phyloP scores from a whole-genome alignment of 148 eudicot species.

The Suaeda aralocaspica region DNA sequence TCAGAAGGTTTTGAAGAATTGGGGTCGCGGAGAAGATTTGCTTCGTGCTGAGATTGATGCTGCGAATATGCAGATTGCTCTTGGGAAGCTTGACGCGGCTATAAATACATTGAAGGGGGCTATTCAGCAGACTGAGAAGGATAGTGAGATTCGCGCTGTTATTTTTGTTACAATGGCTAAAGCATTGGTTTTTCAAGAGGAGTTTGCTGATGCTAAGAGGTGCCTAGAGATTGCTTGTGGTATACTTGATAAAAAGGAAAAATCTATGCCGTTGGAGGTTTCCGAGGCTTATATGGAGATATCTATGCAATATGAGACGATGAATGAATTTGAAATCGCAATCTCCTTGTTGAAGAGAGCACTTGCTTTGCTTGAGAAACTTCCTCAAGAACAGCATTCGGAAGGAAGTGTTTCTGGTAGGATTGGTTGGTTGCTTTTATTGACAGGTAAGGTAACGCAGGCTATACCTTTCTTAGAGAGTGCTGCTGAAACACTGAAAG shows the following conservation, averaged over 20 bases:
- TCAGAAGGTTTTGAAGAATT: conserved; percentile 65
- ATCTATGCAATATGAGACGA: conserved; percentile 78
- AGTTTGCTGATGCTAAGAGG: conserved; percentile 64
- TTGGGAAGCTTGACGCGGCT: conserved; percentile 69
- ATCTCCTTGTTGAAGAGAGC: conserved; percentile 67
- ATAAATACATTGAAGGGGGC: conserved; percentile 54
- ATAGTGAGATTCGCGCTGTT: conserved; percentile 69
- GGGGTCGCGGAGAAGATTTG: conserved; percentile 71
- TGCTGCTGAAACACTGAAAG: conserved; percentile 77
- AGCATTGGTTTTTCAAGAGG: conserved; percentile 71
- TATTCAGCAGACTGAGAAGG: conserved; percentile 65
- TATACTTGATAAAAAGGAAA: conserved; percentile 65
- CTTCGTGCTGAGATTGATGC: conserved; percentile 85
- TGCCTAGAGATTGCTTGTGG: conserved; percentile 69
- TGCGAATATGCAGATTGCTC: conserved; percentile 83
- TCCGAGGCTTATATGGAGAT: conserved; percentile 82
- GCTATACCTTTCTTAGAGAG: conserved; percentile 81
- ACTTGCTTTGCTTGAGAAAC: conserved; percentile 54
- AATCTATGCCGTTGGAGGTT: conserved; percentile 49
- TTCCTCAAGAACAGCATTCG: conserved; percentile 80
- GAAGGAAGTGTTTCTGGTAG: conserved; percentile 79
- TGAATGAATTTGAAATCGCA: conserved; percentile 85
- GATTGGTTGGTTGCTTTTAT: conserved; percentile 76
- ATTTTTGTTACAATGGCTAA: conserved; percentile 75
- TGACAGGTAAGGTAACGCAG: conserved; percentile 70